Percentiles rank a stretch among this genome's conserved stretches.
Conservation (phyloP, 805 yeast genomes). For the Limtongozyma cylindracea region DNA sequence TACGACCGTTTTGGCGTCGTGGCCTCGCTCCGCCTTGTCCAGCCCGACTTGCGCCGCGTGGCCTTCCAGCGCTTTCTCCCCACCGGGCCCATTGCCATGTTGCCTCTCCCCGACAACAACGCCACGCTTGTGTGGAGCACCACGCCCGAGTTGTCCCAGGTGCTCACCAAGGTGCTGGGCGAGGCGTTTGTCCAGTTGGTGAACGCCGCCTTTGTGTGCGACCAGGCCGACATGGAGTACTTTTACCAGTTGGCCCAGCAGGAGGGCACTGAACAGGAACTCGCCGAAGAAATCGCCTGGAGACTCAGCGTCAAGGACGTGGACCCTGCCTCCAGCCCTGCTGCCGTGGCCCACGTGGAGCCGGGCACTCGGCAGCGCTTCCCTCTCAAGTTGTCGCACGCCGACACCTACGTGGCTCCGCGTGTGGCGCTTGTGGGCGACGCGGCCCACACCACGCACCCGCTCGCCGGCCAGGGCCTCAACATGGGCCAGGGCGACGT, state of each 20-base stretch:
- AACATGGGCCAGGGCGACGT: slow-evolving; percentile 97
- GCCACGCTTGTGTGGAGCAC: slow-evolving; percentile 94
- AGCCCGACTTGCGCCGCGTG: slow-evolving; percentile 40
- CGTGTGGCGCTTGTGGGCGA: slow-evolving; percentile 90
- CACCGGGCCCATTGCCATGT: slow-evolving; percentile 79
- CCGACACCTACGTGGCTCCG: slow-evolving; percentile 66
- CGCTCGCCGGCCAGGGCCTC: slow-evolving; percentile 92
- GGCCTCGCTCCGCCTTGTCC: slow-evolving; percentile 56
- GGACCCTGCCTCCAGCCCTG: slow-evolving; percentile 28
- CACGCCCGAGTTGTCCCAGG: slow-evolving; percentile 44
- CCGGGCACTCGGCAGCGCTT: slow-evolving; percentile 58
- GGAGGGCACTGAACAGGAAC: slow-evolving; percentile 16
- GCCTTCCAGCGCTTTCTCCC: slow-evolving; percentile 89
- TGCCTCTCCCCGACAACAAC: slow-evolving; percentile 67
- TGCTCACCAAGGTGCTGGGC: slow-evolving; percentile 30
- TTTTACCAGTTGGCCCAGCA: slow-evolving; percentile 19
- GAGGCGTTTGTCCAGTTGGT: slow-evolving; percentile 42
- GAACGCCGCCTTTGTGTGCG: slow-evolving; percentile 71
- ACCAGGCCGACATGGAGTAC: slow-evolving; percentile 51
- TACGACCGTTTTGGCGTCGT: slow-evolving; percentile 83
- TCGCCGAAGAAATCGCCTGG: slow-evolving; percentile 52
- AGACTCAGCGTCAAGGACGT: slow-evolving; percentile 19
- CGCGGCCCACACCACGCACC: slow-evolving; percentile 96
- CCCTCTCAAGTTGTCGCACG: slow-evolving; percentile 74
- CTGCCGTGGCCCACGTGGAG: slow-evolving; percentile 31